Percentiles rank a stretch among this genome's conserved stretches.
Evolutionary conservation across 2,329 filamentous ascomycete species (phyloP).

Genomic region (Neofusicoccum parvum): DNA sequence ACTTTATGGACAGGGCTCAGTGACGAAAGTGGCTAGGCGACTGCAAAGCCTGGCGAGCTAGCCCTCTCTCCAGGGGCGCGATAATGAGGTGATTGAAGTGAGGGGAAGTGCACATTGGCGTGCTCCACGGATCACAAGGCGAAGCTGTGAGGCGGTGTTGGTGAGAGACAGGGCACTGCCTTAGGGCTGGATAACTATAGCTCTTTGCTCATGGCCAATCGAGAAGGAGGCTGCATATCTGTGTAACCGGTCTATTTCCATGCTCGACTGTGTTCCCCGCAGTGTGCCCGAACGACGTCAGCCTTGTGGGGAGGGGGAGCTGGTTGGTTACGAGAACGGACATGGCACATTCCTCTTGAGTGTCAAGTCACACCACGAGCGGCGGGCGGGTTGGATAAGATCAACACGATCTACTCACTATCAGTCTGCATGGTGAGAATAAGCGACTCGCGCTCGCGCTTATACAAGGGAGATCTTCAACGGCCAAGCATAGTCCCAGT

Average conservation of each 20-base stretch:
- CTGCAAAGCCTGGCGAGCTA: too few relatives aligned
- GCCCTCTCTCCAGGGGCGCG: too few relatives aligned
- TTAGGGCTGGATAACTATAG: not conserved
- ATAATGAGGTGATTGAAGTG: too few relatives aligned
- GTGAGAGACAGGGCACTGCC: not conserved
- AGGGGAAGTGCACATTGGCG: too few relatives aligned
- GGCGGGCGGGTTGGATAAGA: not conserved
- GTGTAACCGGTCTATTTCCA: not conserved
- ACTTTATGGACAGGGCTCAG: too few relatives aligned
- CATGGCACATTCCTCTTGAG: not conserved
- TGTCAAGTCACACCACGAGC: not conserved
- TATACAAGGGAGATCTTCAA: not conserved
- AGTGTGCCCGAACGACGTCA: too few relatives aligned
- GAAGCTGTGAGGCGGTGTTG: not conserved
- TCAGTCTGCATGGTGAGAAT: not conserved
- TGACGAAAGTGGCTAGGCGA: too few relatives aligned
- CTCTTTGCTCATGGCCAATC: not conserved
- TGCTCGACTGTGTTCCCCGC: too few relatives aligned
- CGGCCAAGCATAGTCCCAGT: slow-evolving; percentile 9
- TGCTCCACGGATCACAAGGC: not conserved
- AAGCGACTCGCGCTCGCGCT: slow-evolving; percentile 9
- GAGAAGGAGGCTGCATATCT: not conserved
- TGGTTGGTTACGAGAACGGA: not conserved
- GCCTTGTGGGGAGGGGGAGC: too few relatives aligned
- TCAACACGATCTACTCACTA: not conserved